Base-by-base conservation (phyloP, 768 basidiomycete species). In the Rhodosporidiobolus sp. region DNA sequence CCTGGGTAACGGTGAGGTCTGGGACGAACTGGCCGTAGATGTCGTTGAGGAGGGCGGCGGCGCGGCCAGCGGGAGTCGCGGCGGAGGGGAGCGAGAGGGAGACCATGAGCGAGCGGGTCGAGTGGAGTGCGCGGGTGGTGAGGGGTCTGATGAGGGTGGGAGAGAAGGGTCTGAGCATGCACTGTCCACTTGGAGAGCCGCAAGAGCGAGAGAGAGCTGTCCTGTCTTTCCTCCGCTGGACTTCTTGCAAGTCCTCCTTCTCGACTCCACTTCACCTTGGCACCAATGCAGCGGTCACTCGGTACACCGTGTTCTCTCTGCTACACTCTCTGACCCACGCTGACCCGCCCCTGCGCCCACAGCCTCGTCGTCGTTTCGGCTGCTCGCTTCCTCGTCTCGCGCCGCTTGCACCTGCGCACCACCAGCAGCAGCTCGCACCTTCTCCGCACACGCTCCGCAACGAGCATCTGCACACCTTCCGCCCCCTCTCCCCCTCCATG, bases 21-120 rank as follows among this genome's bases (percentile, higher is more conserved):
- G 62, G 69, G 6, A 76, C 59, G 59, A 32, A 61, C 66, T 73
- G 75, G 19, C 72, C 72, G 61, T 76, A 73, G 45, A 73, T 61
- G 48, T 57, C 65, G 53, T 65, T 60, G 75, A 72, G n/a, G 35
- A 76, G 53, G 38, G 43, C 4, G 26, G 54, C 38, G 8, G 70
- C 70, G 17, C 67, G 67, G 1, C 60, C 64, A 10, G 74, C 64
- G 2, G 74, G 67, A 38, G 74, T 34, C 30, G 38, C 53, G 24
- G 65, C 49, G 11, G 48, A 45, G 26, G 63, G 26, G 53, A 69
- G 38, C 9, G 67, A 28, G 64, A 73, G 72, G 28, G 59, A 48
- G 54, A 52, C 59, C 58, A 54, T 61, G 45, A 59, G 19, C 28
- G 54, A 24, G 32, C n/a, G 4, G 28, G 63, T 45, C n/a, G 67